Evolutionary conservation across 2,329 filamentous ascomycete genomes (phyloP).

Genomic region (Ambrosiella beaveri): DNA sequence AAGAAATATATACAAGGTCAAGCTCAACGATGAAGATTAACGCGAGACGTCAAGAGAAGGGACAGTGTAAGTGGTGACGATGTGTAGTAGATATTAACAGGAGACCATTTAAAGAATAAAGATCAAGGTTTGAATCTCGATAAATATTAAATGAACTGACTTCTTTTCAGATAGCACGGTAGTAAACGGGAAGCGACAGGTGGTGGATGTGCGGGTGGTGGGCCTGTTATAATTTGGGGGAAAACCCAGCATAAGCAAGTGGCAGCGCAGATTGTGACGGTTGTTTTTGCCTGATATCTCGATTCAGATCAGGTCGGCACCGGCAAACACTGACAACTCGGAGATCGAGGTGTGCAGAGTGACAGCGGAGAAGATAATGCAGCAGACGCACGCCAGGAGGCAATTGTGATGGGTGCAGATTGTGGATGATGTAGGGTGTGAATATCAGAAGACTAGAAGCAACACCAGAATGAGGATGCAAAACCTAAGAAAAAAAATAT

Average conservation of each 20-base stretch:
- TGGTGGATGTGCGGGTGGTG: neutral
- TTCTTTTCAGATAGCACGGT: neutral
- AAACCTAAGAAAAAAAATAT: neutral
- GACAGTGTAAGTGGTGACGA: too few relatives aligned
- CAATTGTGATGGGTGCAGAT: neutral
- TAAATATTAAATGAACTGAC: neutral
- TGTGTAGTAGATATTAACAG: too few relatives aligned
- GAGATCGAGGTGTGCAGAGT: neutral
- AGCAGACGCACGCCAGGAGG: neutral
- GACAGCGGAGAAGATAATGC: neutral
- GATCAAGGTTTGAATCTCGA: neutral
- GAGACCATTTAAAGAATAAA: neutral
- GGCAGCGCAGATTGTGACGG: neutral
- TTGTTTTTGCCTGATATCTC: constrained; percentile 2
- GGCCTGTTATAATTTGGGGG: neutral
- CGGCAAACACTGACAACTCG: neutral
- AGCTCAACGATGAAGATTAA: neutral
- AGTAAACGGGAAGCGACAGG: constrained; percentile 1
- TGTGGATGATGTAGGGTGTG: neutral
- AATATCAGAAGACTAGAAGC: neutral
- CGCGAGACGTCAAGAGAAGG: too few relatives aligned
- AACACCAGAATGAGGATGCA: too few relatives aligned
- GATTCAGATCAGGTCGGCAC: neutral
- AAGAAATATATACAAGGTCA: too few relatives aligned
- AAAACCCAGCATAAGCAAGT: neutral